A percentile compares a stretch with the other conserved stretches of the same genome.
phyloP scores from a whole-genome alignment of 129 eudicot species.

The Calendula officinalis region DNA sequence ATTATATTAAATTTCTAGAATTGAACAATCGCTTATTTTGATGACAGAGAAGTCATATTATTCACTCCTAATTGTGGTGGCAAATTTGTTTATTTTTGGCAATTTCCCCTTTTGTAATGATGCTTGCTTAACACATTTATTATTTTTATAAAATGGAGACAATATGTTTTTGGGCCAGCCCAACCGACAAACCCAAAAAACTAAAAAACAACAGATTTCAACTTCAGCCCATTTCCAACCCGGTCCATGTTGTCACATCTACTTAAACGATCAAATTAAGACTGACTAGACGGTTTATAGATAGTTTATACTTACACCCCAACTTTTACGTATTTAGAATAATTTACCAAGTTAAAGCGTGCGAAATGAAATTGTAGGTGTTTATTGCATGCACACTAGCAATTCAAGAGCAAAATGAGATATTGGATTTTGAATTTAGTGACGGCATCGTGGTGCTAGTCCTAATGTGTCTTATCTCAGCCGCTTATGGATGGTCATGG shows the following conservation, averaged over 20 bases:
- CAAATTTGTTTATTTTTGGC: no score
- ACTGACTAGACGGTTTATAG: background rate
- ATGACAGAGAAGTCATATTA: no score
- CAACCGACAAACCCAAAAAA: no score
- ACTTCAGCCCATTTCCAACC: background rate
- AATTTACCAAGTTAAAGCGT: conserved; percentile 4
- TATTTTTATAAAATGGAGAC: no score
- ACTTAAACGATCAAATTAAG: background rate
- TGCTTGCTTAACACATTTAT: no score
- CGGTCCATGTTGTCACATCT: background rate
- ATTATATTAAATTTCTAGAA: no score
- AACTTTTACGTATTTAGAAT: background rate
- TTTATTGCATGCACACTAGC: conserved; percentile 40
- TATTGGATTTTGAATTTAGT: conserved; percentile 1
- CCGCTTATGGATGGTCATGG: conserved; percentile 61
- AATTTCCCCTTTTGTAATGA: no score
- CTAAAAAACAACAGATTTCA: background rate
- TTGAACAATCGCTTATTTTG: no score
- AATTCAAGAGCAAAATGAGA: conserved; percentile 10
- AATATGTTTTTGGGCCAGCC: no score
- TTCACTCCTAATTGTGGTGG: no score
- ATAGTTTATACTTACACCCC: background rate
- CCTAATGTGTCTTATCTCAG: conserved; percentile 38
- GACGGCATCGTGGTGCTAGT: conserved; percentile 33
- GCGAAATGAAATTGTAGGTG: conserved; percentile 27